phyloP scores from a whole-genome alignment of 2,329 filamentous ascomycete species.

The Sporothrix sp. region DNA sequence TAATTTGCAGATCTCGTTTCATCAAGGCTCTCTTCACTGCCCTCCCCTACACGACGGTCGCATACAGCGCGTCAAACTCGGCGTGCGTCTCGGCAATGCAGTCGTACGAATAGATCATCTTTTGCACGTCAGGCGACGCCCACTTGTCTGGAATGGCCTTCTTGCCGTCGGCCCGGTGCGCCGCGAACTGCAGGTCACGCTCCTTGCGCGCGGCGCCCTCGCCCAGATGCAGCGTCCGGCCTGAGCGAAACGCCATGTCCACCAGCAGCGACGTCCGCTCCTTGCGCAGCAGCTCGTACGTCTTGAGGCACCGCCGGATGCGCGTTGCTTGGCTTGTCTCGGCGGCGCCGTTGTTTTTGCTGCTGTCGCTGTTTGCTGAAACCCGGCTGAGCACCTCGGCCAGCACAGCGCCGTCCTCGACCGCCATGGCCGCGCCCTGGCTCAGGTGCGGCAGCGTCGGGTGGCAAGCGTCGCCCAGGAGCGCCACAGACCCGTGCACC shows the following conservation, averaged over 20 bases:
- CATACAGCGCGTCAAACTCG: conserved; percentile 40
- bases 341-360: conserved; percentile 16
- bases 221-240: conserved; percentile 46
- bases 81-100: conserved; percentile 46
- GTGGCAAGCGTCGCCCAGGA: conserved; percentile 57
- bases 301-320: conserved; percentile 40
- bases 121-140: conserved; percentile 60
- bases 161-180: conserved; percentile 35
- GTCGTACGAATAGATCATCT: conserved; percentile 56
- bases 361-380: no score
- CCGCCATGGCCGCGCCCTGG: conserved; percentile 58
- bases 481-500: conserved; percentile 45
- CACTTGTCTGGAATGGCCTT: conserved; percentile 55
- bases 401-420: conserved; percentile 55
- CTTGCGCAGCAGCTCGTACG: conserved; percentile 48
- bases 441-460: conserved; percentile 58
- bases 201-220: conserved; percentile 50
- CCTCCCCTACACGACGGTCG: conserved; percentile 18
- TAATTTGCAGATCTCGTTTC: no score
- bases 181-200: conserved; percentile 46
- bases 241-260: conserved; percentile 41
- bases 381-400: conserved; percentile 40
- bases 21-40: no score
- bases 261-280: conserved; percentile 44
- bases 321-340: conserved; percentile 21